Evolutionary conservation across 2,329 filamentous ascomycete species (phyloP).

Genomic region (Aspergillus ochraceoroseus): DNA sequence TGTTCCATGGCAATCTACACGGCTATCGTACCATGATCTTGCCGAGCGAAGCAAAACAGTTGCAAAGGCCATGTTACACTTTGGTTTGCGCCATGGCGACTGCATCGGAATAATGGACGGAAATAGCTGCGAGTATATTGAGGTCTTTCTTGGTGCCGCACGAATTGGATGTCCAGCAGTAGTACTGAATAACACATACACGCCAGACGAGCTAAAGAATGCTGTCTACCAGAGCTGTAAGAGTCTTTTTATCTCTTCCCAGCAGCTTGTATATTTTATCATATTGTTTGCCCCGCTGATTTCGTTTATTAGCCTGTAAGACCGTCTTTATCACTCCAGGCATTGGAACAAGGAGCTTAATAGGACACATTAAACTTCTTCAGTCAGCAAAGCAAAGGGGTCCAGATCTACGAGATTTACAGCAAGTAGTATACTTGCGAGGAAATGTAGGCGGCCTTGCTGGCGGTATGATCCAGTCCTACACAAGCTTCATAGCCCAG

Average conservation of each 20-base stretch:
- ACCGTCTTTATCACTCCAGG: slow-evolving; percentile 24
- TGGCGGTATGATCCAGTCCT: slow-evolving; percentile 11
- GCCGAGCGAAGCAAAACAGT: slow-evolving; percentile 6
- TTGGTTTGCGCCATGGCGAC: slow-evolving; percentile 62
- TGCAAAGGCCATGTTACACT: slow-evolving; percentile 52
- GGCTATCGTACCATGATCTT: slow-evolving; percentile 22
- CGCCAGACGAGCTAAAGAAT: slow-evolving; percentile 21
- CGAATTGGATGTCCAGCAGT: slow-evolving; percentile 32
- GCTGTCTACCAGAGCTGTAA: slow-evolving; percentile 22
- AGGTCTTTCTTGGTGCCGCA: slow-evolving; percentile 53
- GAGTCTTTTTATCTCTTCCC: too few relatives aligned
- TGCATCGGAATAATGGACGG: slow-evolving; percentile 66
- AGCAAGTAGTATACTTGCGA: slow-evolving; percentile 14
- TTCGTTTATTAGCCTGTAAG: slow-evolving; percentile 22
- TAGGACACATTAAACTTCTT: slow-evolving; percentile 21
- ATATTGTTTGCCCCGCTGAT: too few relatives aligned
- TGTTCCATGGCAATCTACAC: slow-evolving; percentile 22
- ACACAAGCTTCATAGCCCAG: slow-evolving; percentile 13
- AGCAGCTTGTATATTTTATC: too few relatives aligned
- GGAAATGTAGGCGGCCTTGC: neutral
- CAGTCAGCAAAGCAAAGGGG: neutral
- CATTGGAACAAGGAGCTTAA: slow-evolving; percentile 21
- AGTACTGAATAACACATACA: slow-evolving; percentile 35
- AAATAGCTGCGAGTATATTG: slow-evolving; percentile 50
- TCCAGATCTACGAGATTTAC: slow-evolving; percentile 14